Percentiles rank a stretch among this genome's conserved stretches.
Evolutionary conservation across 768 basidiomycete species (phyloP).

Genomic region (Phaeolepiota aurea): DNA sequence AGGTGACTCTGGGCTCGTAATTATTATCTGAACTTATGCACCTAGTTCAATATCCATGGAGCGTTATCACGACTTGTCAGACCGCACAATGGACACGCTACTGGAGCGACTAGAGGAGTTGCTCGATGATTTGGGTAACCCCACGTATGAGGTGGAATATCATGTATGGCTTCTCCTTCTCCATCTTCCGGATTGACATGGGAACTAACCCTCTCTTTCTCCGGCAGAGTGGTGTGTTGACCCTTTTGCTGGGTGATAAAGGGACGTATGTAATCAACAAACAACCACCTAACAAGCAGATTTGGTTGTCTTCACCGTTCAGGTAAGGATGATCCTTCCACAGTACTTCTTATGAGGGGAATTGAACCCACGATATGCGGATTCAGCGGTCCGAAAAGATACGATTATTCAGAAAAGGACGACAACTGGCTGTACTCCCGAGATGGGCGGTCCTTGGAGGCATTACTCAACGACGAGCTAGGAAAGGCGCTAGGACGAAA

Average conservation of each 20-base stretch:
- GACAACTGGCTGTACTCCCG: slow-evolving; percentile 74
- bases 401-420: slow-evolving; percentile 55
- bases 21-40: too few species aligned
- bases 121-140: slow-evolving; percentile 49
- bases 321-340: slow-evolving; percentile 37
- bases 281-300: slow-evolving; percentile 95
- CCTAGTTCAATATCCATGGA: slow-evolving; percentile 45
- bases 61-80: slow-evolving; percentile 64
- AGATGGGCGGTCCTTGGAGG: slow-evolving; percentile 50
- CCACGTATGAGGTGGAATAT: slow-evolving; percentile 80
- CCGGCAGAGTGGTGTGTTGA: slow-evolving; percentile 84
- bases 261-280: slow-evolving; percentile 96
- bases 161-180: slow-evolving; percentile 40
- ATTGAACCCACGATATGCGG: background rate
- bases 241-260: slow-evolving; percentile 61
- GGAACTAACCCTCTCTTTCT: background rate
- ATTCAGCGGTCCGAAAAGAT: slow-evolving; percentile 84
- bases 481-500: slow-evolving; percentile 19
- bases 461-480: slow-evolving; percentile 66
- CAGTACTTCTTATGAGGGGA: background rate
- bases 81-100: slow-evolving; percentile 68
- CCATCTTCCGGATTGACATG: background rate
- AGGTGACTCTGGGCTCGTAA: too few species aligned
- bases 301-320: slow-evolving; percentile 87
- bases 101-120: slow-evolving; percentile 69